Base-by-base conservation (phyloP, 2,329 filamentous ascomycete species). In the Acrocalymma vagum region DNA sequence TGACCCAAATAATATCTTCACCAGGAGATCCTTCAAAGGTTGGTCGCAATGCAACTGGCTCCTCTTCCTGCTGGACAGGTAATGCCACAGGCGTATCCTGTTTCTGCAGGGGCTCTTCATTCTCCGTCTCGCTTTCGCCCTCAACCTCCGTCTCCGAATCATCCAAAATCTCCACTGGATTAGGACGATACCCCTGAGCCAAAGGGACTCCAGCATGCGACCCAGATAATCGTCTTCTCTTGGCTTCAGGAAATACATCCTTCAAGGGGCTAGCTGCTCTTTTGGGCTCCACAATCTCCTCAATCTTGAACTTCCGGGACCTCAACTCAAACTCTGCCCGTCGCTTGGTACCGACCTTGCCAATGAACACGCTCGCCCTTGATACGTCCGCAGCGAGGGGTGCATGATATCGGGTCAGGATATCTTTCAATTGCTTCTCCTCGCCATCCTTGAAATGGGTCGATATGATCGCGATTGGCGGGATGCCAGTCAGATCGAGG, bases 271-370 rank as follows among this genome's bases (percentile, higher is more conserved):
- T 60, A 22, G 37, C 32, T 15, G 37, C 26, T 13, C 51, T 47
- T 42, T 62, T 63, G 2, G 34, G 54, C 28, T 51, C 41, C 6
- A 60, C 42, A 3, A 75, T 54, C 42, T 84, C 81, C 38, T 81
- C 75, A 0, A 84, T 83, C 26, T 70, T 65, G 3, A 96, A 55
- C 10, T 83, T 85, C 29, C 82, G 79, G 6, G 82, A 79, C 37
- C 89, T 79, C 46, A 97, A 73, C 69, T 97, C 93, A 55, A 95
- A 85, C 30, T 81, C 77, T 1, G 90, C 90, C 13, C 93, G 80
- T 56, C 83, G 80, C 51, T 82, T 85, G 39, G 82, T 85, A 1
- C 78, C 77, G 22, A 95, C 78, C 52, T 85, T 89, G 2, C 88
- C 90, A 20, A 97, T 65, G 2, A 96, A 76, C 3, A 96, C 68